A percentile compares a stretch with the other conserved stretches of the same genome.
These are phyloP conservation scores for Pezicula carpinea DNA, from an alignment of 2,329 filamentous ascomycete species.

Conservation along the genomic window DNA sequence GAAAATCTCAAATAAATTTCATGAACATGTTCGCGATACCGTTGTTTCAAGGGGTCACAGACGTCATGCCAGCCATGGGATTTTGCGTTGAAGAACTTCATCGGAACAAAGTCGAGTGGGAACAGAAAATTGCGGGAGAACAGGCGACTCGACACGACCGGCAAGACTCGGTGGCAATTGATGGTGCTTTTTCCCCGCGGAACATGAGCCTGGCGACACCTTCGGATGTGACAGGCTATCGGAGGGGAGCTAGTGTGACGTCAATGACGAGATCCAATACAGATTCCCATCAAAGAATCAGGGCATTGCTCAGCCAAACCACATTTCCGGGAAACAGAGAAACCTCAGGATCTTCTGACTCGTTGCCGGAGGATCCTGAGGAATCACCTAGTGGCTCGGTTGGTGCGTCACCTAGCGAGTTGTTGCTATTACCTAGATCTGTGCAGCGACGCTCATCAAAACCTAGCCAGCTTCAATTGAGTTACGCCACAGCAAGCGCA, in stretches of 20 bases:
- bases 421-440: conserved; percentile 8
- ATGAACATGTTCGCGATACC: conserved; percentile 95
- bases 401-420: conserved; percentile 21
- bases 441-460: conserved; percentile 21
- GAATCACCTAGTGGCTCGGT: conserved; percentile 10
- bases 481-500: conserved; percentile 20
- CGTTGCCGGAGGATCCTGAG: not conserved
- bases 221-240: conserved; percentile 17
- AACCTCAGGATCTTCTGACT: not conserved
- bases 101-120: conserved; percentile 71
- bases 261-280: conserved; percentile 8
- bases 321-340: conserved; percentile 9
- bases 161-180: conserved; percentile 29
- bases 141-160: conserved; percentile 38
- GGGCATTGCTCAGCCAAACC: conserved; percentile 19
- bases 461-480: conserved; percentile 28
- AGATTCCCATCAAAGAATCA: conserved; percentile 15
- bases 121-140: conserved; percentile 60
- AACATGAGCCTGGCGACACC: conserved; percentile 25
- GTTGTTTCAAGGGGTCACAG: conserved; percentile 81
- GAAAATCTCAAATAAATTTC: conserved; percentile 86
- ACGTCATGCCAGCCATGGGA: conserved; percentile 77
- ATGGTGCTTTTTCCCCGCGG: conserved; percentile 27
- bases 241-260: conserved; percentile 15
- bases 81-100: conserved; percentile 82